Base-by-base conservation (phyloP, 352 stramenopile genomes). In the Phytopythium delawarense region DNA sequence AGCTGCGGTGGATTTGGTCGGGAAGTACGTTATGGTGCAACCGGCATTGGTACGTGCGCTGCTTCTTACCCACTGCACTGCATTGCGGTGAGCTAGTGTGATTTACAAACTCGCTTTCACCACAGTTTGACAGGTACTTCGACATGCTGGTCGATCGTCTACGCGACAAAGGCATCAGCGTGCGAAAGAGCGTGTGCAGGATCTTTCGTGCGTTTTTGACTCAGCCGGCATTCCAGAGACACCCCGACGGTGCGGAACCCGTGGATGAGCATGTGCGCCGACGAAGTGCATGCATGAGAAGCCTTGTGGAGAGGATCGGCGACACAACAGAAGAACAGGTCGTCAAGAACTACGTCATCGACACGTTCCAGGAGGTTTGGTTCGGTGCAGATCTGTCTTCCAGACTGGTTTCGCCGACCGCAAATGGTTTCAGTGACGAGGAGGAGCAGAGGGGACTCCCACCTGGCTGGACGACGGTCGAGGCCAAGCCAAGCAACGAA, bases 321-420 rank as follows among this genome's bases (percentile, higher is more conserved):
- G 78, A 94, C 35, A 59, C 74, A 6, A 64, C 73, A 21, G 87
- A 96, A 65, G 82, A 92, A 58, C 79, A 88, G 61, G 39, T 61
- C 8, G 61, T 96, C n/a, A 96, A 94, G 59, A 90, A 93, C 44
- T 92, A 85, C 37, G 84, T 96, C 56, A 89, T 94, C 23, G 80
- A 92, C 50, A 93, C 79, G 9, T 91, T 96, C 25, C 85, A 94
- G 68, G 87, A 96, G 49, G 64, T 90, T 32, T 96, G 87, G 87
- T 96, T 96, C 61, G 87, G 84, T 18, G 59, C 72, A 1, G 82
- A 88, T 2, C 70, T 91, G 15, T 71, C 72, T 34, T 77, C 72
- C 7, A 70, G 65, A 4, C 71, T 75, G 54, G 65, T 87, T 4
- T 85, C 72, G 6, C 28, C 48, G 13, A 65, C 62, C 23, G 37